These are phyloP conservation scores for Euptelea pleiosperma DNA, from an alignment of 164 flowering plant species.

Conservation along the genomic window DNA sequence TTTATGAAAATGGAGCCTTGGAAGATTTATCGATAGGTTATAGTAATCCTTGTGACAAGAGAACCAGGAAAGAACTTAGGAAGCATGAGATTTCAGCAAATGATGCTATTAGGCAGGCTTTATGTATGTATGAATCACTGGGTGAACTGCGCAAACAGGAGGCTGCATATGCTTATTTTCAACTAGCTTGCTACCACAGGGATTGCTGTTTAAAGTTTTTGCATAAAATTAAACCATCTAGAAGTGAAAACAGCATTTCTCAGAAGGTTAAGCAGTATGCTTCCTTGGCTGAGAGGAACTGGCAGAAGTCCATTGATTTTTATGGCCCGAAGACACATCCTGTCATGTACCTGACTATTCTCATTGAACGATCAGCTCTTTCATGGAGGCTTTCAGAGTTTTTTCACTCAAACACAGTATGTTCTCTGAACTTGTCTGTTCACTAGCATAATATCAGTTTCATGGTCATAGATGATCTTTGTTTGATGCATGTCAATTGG, in stretches of 20 bases:
- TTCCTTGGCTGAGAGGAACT: constrained; percentile 87
- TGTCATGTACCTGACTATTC: constrained; percentile 67
- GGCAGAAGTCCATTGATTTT: constrained; percentile 81
- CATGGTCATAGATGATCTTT: background rate
- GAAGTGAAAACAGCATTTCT: constrained; percentile 39
- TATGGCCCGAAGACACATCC: constrained; percentile 79
- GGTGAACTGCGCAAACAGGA: constrained; percentile 89
- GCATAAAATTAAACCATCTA: constrained; percentile 35
- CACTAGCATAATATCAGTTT: background rate
- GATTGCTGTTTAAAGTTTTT: constrained; percentile 75
- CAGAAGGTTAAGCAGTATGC: constrained; percentile 78
- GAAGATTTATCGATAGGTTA: constrained; percentile 27
- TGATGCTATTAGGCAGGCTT: constrained; percentile 90
- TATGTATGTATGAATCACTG: constrained; percentile 72
- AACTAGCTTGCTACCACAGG: constrained; percentile 83
- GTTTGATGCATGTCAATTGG: background rate
- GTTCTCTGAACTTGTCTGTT: constrained; percentile 22
- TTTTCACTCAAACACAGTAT: constrained; percentile 56
- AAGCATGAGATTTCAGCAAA: constrained; percentile 80
- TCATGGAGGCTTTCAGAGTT: constrained; percentile 44
- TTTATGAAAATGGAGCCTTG: constrained; percentile 41
- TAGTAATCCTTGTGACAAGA: constrained; percentile 26
- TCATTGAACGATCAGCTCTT: constrained; percentile 69
- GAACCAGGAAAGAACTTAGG: constrained; percentile 37
- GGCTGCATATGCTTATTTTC: constrained; percentile 90